These are phyloP conservation scores for Lyophyllum shimeji DNA, from an alignment of 768 basidiomycete species.

Conservation along the genomic window DNA sequence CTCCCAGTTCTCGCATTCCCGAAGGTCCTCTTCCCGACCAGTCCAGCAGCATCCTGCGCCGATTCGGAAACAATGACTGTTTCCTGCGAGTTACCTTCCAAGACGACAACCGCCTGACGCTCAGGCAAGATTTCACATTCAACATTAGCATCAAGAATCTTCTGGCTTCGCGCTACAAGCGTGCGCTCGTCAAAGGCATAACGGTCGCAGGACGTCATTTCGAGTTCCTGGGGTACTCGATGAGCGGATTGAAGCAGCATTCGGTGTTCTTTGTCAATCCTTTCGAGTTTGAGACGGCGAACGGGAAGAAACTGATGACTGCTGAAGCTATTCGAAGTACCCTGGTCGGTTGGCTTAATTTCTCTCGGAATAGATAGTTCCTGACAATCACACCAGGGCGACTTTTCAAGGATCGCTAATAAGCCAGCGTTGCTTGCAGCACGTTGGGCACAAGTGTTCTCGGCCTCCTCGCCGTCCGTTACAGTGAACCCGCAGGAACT, in stretches of 20 bases:
- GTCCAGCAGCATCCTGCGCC: conserved; percentile 20
- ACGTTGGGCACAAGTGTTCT: conserved; percentile 56
- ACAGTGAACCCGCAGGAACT: conserved; percentile 36
- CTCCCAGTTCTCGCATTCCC: not conserved
- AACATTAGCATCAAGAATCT: conserved; percentile 12
- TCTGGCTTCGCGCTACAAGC: conserved; percentile 32
- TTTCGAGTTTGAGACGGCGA: conserved; percentile 24
- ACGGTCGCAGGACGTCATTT: conserved; percentile 42
- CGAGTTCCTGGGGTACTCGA: conserved; percentile 51
- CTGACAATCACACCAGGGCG: conserved; percentile 27
- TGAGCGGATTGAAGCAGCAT: conserved; percentile 50
- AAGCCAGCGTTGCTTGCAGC: conserved; percentile 51
- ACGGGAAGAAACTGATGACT: conserved; percentile 2
- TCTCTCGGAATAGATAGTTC: not conserved
- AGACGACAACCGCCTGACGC: conserved; percentile 37
- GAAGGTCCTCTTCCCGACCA: conserved; percentile 5
- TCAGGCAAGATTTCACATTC: conserved; percentile 3
- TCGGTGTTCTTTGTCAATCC: conserved; percentile 48
- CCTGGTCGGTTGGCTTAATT: not conserved
- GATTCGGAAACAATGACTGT: conserved; percentile 35
- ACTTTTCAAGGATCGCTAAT: conserved; percentile 34
- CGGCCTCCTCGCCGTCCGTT: conserved; percentile 48
- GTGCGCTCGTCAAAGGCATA: conserved; percentile 31
- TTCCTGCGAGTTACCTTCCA: conserved; percentile 50
- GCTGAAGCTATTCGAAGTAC: conserved; percentile 6